These are phyloP conservation scores for Zygosaccharomyces sapae DNA, from an alignment of 1,139 yeast species.

Conservation along the genomic window DNA sequence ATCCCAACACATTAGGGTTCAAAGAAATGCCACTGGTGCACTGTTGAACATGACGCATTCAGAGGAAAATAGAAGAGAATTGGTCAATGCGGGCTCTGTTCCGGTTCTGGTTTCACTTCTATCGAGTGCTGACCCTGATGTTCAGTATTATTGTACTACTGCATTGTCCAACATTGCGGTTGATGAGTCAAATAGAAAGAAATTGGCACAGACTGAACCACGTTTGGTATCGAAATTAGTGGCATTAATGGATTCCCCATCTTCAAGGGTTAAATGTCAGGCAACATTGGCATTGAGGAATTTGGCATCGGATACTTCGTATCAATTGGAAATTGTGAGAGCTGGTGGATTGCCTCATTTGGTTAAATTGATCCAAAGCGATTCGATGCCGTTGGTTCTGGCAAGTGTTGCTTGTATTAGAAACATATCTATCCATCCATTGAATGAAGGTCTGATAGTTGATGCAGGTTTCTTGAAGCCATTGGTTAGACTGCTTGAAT, in stretches of 20 bases:
- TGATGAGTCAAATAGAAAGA: constrained; percentile 84
- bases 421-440: constrained; percentile 92
- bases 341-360: constrained; percentile 94
- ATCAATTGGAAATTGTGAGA: constrained; percentile 91
- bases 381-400: constrained; percentile 85
- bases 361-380: constrained; percentile 79
- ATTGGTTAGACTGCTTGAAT: constrained; percentile 76
- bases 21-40: constrained; percentile 98
- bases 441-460: constrained; percentile 89
- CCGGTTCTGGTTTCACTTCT: constrained; percentile 91
- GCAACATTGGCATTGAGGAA: constrained; percentile 95
- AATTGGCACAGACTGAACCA: constrained; percentile 90
- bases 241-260: constrained; percentile 82
- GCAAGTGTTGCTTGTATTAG: constrained; percentile 98
- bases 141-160: constrained; percentile 96
- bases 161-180: constrained; percentile 96
- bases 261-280: constrained; percentile 96
- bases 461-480: constrained; percentile 96
- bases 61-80: constrained; percentile 91
- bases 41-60: constrained; percentile 96
- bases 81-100: constrained; percentile 96
- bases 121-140: constrained; percentile 88
- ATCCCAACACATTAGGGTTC: constrained; percentile 91
- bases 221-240: constrained; percentile 85
- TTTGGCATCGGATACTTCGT: constrained; percentile 85